Percentiles rank a stretch among this genome's conserved stretches.
Conservation (phyloP, 2,329 filamentous ascomycete genomes). For the Stachybotrys echinatus region DNA sequence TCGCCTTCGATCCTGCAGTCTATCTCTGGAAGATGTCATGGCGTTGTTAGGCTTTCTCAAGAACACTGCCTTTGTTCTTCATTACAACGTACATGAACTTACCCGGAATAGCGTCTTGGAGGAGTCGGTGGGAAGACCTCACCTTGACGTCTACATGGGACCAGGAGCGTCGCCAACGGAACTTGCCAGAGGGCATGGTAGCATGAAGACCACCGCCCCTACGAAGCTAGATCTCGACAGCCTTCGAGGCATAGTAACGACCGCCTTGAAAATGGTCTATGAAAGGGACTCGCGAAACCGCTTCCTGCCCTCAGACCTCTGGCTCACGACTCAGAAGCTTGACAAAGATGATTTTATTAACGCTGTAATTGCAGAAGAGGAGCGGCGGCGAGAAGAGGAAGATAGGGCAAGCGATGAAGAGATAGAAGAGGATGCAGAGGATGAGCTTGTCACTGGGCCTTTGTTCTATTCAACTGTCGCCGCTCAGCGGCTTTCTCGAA, state of each 20-base stretch:
- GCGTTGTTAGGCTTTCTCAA: constrained; percentile 79
- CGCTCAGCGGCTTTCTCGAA: constrained; percentile 56
- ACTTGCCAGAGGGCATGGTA: not conserved
- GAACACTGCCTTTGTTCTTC: constrained; percentile 82
- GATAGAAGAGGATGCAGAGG: constrained; percentile 17
- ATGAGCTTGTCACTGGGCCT: constrained; percentile 21
- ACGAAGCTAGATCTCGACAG: constrained; percentile 62
- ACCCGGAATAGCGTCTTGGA: constrained; percentile 20
- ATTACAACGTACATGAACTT: constrained; percentile 72
- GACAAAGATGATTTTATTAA: constrained; percentile 85
- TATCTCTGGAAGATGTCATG: constrained; percentile 67
- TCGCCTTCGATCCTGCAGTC: constrained; percentile 56
- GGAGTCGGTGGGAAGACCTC: constrained; percentile 12
- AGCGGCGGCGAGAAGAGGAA: constrained; percentile 64
- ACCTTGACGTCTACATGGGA: not conserved
- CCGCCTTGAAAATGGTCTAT: constrained; percentile 80
- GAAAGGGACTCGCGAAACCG: constrained; percentile 85
- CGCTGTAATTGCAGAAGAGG: constrained; percentile 83
- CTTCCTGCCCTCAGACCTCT: constrained; percentile 80
- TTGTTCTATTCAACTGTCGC: constrained; percentile 31
- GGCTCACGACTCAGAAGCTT: constrained; percentile 86
- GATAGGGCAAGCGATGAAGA: constrained; percentile 26
- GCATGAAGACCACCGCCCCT: not conserved
- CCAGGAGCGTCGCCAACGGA: constrained; percentile 1
- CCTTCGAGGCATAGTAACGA: constrained; percentile 74